Evolutionary conservation across 495 filamentous ascomycete species (phyloP), one percentile per base, ranked within the genome.

Genomic region (Aspergillus coremiiformis): DNA sequence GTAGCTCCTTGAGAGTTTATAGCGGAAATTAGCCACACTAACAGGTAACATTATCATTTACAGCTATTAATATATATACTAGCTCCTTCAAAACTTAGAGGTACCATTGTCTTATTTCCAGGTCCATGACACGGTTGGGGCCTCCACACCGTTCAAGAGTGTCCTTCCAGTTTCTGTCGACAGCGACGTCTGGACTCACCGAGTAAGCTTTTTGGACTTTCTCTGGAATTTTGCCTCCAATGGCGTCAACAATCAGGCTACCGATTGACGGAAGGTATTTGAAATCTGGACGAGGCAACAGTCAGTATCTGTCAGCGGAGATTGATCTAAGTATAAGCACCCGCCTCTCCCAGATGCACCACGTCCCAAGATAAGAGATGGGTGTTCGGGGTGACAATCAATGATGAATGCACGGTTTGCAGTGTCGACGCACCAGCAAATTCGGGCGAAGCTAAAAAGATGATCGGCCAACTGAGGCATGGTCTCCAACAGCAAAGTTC

Each of bases 371-470:
- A 74, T 49, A 17, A 76, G 57, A 39, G 56, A 64, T 41, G 56
- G 47, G 33, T 63, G 51, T 6, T 66, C 51, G 4, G 69, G 69
- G 46, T 71, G 69, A 22, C 60, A 52, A 49, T 70, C 69, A 45
- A 78, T 72, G 5, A 78, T 45, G 48, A 73, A 68, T 44, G 64
- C 63, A 1, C 72, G 66, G 52, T 78, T 69, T 1, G 68, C 62
- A 19, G 76, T 78, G 59, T 78, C 75, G 0, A 74, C 71, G 43
- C 73, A 73, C 76, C 74, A 78, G 59, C 73, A 77, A 37, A 78
- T 72, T 15, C 69, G 48, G 14, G 70, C 68, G 46, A 71, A 72
- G 45, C 60, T 66, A 41, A 79, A 71, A 2, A 61, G 61, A 4
- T 71, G 66, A 15, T 67, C 45, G 6, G 60, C 60, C 12, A 79